Evolutionary conservation across 2,329 filamentous ascomycete species (phyloP).

Genomic region (Dactylonectria macrodidyma): DNA sequence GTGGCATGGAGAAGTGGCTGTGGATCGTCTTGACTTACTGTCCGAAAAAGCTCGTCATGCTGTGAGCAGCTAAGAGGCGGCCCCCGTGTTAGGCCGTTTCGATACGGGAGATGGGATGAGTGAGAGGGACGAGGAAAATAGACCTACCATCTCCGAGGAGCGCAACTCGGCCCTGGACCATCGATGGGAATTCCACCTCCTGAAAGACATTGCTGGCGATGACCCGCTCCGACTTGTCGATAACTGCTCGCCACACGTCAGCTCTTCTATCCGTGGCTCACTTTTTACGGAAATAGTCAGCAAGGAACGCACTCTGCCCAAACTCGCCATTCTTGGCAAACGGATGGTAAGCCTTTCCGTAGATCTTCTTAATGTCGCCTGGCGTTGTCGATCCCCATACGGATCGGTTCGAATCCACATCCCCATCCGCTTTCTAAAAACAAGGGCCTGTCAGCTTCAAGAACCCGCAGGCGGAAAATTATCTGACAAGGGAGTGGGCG

Average conservation of each 20-base stretch:
- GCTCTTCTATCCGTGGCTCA: background rate
- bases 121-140: background rate
- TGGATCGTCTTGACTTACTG: slow-evolving; percentile 22
- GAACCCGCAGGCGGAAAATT: background rate
- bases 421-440: slow-evolving; percentile 29
- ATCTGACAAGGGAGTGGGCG: background rate
- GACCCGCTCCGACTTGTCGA: slow-evolving; percentile 32
- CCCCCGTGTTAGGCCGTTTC: slow-evolving; percentile 13
- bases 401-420: slow-evolving; percentile 26
- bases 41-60: slow-evolving; percentile 31
- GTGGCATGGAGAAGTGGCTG: background rate
- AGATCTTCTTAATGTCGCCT: slow-evolving; percentile 29
- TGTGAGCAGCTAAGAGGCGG: slow-evolving; percentile 20
- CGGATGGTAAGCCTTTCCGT: slow-evolving; percentile 24
- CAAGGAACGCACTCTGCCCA: slow-evolving; percentile 21
- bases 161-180: slow-evolving; percentile 28
- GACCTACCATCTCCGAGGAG: slow-evolving; percentile 26
- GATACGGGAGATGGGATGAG: background rate
- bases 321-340: slow-evolving; percentile 23
- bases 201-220: slow-evolving; percentile 30
- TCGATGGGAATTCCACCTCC: slow-evolving; percentile 27
- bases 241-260: slow-evolving; percentile 16
- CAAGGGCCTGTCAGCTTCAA: background rate
- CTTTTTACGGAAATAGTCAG: background rate
- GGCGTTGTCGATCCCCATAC: slow-evolving; percentile 27